Conservation (phyloP, 768 basidiomycete species). For the Pisolithus orientalis region DNA sequence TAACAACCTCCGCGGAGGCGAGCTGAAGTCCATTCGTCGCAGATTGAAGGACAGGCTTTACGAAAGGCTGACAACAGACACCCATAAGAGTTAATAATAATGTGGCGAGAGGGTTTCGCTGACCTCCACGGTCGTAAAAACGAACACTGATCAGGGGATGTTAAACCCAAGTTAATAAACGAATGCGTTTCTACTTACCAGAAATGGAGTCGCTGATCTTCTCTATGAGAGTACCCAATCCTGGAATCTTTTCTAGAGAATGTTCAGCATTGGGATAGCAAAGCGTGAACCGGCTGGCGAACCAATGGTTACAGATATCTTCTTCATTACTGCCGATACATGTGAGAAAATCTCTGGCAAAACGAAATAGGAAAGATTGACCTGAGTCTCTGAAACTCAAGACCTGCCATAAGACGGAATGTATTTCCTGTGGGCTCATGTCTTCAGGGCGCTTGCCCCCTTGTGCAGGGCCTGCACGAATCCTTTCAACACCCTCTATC, state of each 20-base stretch:
- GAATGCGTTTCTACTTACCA: slow-evolving; percentile 30
- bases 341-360: background rate
- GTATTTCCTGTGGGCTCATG: slow-evolving; percentile 87
- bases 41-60: slow-evolving; percentile 71
- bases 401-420: slow-evolving; percentile 78
- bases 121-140: slow-evolving; percentile 80
- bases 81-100: background rate
- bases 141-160: slow-evolving; percentile 52
- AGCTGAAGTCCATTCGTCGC: slow-evolving; percentile 57
- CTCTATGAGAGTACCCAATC: slow-evolving; percentile 65
- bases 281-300: slow-evolving; percentile 6
- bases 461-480: slow-evolving; percentile 50
- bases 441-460: slow-evolving; percentile 69
- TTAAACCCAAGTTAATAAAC: background rate
- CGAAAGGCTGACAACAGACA: slow-evolving; percentile 51
- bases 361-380: slow-evolving; percentile 13
- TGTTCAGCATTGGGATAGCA: background rate
- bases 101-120: background rate
- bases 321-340: slow-evolving; percentile 55
- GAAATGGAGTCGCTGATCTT: slow-evolving; percentile 72
- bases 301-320: slow-evolving; percentile 71
- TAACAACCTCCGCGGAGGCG: slow-evolving; percentile 72
- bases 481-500: slow-evolving; percentile 66
- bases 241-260: slow-evolving; percentile 71
- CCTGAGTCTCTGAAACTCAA: slow-evolving; percentile 79